phyloP scores from a whole-genome alignment of 2,329 filamentous ascomycete genomes.

The Colletotrichum tropicale region DNA sequence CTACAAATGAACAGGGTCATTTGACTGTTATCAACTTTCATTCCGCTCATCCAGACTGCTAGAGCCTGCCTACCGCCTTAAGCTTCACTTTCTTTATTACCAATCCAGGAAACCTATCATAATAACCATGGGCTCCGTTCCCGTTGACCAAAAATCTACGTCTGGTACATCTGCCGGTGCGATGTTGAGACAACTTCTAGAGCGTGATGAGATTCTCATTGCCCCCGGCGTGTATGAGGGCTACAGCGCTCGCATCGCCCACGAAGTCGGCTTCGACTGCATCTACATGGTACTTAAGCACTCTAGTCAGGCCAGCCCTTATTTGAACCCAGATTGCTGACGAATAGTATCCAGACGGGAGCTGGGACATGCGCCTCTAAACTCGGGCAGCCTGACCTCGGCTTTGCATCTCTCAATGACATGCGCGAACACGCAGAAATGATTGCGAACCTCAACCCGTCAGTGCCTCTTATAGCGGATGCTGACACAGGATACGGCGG shows the following conservation, averaged over 20 bases:
- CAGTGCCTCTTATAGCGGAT: not conserved
- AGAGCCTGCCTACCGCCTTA: rapidly evolving
- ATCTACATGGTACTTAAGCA: not conserved
- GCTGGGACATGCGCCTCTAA: not conserved
- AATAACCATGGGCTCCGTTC: not conserved
- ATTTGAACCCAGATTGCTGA: not conserved
- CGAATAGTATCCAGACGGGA: not conserved
- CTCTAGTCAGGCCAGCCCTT: rapidly evolving
- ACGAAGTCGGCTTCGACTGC: not conserved
- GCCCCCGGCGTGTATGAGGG: not conserved
- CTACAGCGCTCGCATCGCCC: not conserved
- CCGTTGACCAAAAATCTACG: rapidly evolving
- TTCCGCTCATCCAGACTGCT: not conserved
- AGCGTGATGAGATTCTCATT: not conserved
- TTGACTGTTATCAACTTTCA: not conserved
- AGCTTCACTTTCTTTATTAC: not conserved
- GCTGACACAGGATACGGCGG: not conserved
- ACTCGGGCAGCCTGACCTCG: not conserved
- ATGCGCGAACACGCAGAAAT: not conserved
- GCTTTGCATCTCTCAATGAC: not conserved
- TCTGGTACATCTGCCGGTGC: not conserved
- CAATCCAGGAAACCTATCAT: rapidly evolving
- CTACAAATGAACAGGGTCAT: not conserved
- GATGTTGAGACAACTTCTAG: not conserved
- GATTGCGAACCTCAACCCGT: not conserved